Percentiles rank a stretch among this genome's conserved stretches.
Evolutionary conservation across 495 filamentous ascomycete genomes (phyloP).

Genomic region (Penicillium herquei): DNA sequence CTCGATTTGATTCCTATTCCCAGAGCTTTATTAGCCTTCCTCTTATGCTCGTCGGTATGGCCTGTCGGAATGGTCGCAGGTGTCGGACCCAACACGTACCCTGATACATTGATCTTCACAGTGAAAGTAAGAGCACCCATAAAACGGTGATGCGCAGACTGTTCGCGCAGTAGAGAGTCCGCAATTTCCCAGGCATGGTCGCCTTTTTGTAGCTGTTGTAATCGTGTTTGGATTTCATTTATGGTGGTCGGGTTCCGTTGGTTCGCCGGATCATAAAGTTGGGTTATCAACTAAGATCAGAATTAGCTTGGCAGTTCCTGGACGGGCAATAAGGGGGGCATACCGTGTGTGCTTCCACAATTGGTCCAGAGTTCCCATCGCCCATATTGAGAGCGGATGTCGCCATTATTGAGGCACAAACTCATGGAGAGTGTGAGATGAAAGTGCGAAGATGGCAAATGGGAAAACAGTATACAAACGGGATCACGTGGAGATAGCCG

Average conservation of each 20-base stretch:
- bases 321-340: neutral
- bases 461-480: conserved; percentile 10
- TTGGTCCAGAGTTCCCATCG: conserved; percentile 10
- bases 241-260: conserved; percentile 52
- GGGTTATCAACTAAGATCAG: conserved; percentile 35
- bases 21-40: too few relatives aligned
- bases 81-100: conserved; percentile 15
- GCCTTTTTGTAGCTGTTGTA: conserved; percentile 74
- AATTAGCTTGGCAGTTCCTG: neutral
- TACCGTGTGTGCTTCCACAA: conserved; percentile 21
- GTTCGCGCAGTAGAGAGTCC: conserved; percentile 62
- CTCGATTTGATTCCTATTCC: conserved; percentile 55
- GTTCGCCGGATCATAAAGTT: conserved; percentile 70
- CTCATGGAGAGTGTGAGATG: conserved; percentile 8
- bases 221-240: conserved; percentile 66
- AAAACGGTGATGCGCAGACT: conserved; percentile 71
- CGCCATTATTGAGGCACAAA: conserved; percentile 11
- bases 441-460: conserved; percentile 7
- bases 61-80: too few relatives aligned
- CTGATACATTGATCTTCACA: conserved; percentile 73
- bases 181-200: conserved; percentile 83
- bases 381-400: conserved; percentile 8
- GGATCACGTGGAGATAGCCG: conserved; percentile 16
- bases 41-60: too few relatives aligned
- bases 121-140: conserved; percentile 93